Percentiles rank a stretch among this genome's conserved stretches.
Evolutionary conservation across 2,329 filamentous ascomycete species (phyloP).

Genomic region (Colletotrichum graminicola): DNA sequence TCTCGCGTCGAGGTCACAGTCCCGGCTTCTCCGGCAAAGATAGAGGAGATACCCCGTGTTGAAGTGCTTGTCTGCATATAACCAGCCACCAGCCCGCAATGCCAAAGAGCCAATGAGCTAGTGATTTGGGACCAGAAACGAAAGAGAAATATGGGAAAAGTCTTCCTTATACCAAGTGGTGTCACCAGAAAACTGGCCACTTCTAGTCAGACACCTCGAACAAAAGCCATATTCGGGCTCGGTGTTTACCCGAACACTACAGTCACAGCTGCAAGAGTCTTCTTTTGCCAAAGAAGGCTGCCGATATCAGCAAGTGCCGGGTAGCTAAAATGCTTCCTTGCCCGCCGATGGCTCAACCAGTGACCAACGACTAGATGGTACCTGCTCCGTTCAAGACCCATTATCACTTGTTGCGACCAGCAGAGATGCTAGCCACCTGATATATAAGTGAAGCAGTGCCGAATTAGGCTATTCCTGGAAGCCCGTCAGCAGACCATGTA

Average conservation of each 20-base stretch:
- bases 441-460: neutral
- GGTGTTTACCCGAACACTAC: neutral
- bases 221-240: neutral
- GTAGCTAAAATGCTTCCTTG: neutral
- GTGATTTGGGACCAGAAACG: neutral
- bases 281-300: neutral
- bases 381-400: neutral
- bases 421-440: neutral
- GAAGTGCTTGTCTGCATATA: neutral
- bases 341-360: neutral
- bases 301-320: neutral
- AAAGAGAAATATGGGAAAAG: neutral
- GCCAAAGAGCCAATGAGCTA: neutral
- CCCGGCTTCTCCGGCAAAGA: neutral
- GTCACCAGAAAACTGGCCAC: neutral
- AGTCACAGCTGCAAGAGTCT: neutral
- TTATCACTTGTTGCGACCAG: neutral
- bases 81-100: neutral
- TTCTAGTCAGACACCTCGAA: neutral
- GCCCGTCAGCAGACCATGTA: conserved; percentile 10
- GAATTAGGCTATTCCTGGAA: conserved; percentile 21
- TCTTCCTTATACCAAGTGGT: neutral
- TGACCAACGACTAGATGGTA: neutral
- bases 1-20: too few species aligned
- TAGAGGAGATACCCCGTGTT: neutral